Percentiles rank a stretch among this genome's conserved stretches.
Evolutionary conservation across 148 eudicot genomes (phyloP).

Genomic region (Linanthus parryae): DNA sequence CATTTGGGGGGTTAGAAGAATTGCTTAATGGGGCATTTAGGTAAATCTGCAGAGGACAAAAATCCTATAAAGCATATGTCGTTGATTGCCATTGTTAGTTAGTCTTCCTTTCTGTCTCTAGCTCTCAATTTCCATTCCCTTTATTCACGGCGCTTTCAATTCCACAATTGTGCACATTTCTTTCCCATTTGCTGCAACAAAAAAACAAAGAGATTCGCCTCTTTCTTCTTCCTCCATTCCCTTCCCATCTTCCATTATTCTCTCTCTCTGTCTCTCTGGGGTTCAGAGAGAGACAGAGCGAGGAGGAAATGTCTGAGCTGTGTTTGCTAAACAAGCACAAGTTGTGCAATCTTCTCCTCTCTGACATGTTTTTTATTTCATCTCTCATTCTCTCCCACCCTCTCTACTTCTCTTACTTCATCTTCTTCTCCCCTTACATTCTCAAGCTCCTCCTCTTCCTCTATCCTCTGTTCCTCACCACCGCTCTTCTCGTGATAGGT

Average conservation of each 20-base stretch:
- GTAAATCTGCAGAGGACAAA: neutral
- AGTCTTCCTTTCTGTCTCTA: constrained; percentile 16
- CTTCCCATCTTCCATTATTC: constrained; percentile 2
- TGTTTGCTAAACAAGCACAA: constrained; percentile 23
- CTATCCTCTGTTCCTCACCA: constrained; percentile 55
- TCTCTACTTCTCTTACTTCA: constrained; percentile 54
- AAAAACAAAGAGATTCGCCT: neutral
- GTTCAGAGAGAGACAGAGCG: neutral
- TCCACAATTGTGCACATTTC: constrained; percentile 15
- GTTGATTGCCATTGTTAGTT: constrained; percentile 11
- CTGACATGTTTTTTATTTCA: constrained; percentile 21
- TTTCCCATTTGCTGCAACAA: constrained; percentile 12
- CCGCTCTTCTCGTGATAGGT: constrained; percentile 31
- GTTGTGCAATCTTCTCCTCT: constrained; percentile 11
- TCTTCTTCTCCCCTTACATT: constrained; percentile 71
- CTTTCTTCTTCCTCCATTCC: constrained; percentile 10
- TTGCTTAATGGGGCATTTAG: too few species aligned
- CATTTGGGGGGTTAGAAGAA: too few species aligned
- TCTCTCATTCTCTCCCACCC: constrained; percentile 43
- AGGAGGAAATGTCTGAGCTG: constrained; percentile 32
- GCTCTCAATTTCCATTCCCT: constrained; percentile 21
- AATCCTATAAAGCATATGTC: neutral
- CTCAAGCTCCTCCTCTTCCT: constrained; percentile 42
- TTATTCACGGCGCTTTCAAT: constrained; percentile 66
- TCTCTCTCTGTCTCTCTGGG: neutral